Conservation (phyloP, 805 yeast species). For the Candida germanica region DNA sequence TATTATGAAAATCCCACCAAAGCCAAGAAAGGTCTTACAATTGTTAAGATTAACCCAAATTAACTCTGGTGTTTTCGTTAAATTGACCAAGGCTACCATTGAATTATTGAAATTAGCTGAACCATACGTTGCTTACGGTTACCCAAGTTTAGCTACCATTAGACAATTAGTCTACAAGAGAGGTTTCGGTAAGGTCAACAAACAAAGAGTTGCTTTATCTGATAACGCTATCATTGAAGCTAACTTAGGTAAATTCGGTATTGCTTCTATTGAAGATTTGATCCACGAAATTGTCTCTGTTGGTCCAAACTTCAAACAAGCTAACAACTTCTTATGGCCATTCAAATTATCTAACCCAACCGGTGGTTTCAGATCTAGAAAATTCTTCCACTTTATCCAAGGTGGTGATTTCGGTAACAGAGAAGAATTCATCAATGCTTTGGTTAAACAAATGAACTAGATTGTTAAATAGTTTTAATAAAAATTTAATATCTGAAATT, state of each 20-base stretch:
- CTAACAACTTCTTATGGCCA: slow-evolving; percentile 98
- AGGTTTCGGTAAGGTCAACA: slow-evolving; percentile 96
- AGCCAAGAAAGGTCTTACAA: slow-evolving; percentile 98
- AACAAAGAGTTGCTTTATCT: slow-evolving; percentile 87
- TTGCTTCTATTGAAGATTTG: slow-evolving; percentile 86
- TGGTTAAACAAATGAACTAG: slow-evolving; percentile 92
- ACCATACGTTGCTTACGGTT: slow-evolving; percentile 97
- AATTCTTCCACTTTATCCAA: slow-evolving; percentile 95
- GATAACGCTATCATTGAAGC: slow-evolving; percentile 89
- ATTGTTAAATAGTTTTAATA: slow-evolving; percentile 13
- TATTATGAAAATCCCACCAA: slow-evolving; percentile 97
- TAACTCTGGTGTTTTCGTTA: slow-evolving; percentile 93
- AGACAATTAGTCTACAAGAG: slow-evolving; percentile 95
- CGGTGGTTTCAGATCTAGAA: slow-evolving; percentile 98
- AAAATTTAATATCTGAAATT: neutral
- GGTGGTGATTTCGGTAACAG: slow-evolving; percentile 99
- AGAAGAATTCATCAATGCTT: slow-evolving; percentile 91
- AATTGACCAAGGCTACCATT: slow-evolving; percentile 91
- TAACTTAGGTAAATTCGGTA: slow-evolving; percentile 87
- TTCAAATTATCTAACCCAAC: slow-evolving; percentile 94
- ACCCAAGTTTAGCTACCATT: slow-evolving; percentile 89
- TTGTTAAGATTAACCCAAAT: slow-evolving; percentile 90
- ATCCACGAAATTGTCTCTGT: slow-evolving; percentile 95
- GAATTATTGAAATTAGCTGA: slow-evolving; percentile 92
- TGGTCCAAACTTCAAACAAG: slow-evolving; percentile 98